Evolutionary conservation across 768 basidiomycete species (phyloP), one percentile per base, ranked within the genome.

Genomic region (Infundibulicybe gibba): DNA sequence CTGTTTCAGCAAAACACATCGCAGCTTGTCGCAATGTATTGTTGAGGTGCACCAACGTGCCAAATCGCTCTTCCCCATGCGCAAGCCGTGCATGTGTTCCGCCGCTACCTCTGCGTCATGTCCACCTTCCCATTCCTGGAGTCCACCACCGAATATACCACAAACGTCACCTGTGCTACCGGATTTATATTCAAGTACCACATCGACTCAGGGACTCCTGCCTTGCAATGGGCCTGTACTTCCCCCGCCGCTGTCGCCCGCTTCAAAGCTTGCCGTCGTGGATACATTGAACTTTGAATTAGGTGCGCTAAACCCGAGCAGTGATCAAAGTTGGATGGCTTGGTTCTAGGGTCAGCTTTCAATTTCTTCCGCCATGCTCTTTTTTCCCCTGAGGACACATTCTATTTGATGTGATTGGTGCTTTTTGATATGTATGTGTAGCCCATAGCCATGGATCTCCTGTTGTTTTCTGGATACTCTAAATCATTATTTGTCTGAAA

Each of bases 241-340:
- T 32, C 66, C 59, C 40, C 50, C 54, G 13, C 56, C 56, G 32
- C 51, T 64, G 41, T 62, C 61, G 15, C 64, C 59, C 34, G 52
- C 64, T 2, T 71, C 71, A n/a, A 69, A 68, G 54, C 61, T 72
- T 60, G 64, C 66, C 1, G 66, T 69, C 6, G 67, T 71, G 37
- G 74, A 76, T 48, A 69, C 71, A 15, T 56, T 74, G 16, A 74
- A 74, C 53, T 72, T 79, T 50, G 76, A 79, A 51, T 58, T 76
- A 32, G 75, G 75, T 0, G 73, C 74, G 6, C 53, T 78, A 49
- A 68, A 70, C 44, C 63, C 70, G 38, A 67, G 55, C 39, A 65
- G 52, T 16, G 73, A 74, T 32, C 73, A 69, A 45, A 66, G 61
- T 41, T 75, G 70, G 68, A 74, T 76, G 75, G 67, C 68, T 12